Evolutionary conservation across 192 early-diverging fungal genomes (phyloP).

Genomic region (Podila minutissima): DNA sequence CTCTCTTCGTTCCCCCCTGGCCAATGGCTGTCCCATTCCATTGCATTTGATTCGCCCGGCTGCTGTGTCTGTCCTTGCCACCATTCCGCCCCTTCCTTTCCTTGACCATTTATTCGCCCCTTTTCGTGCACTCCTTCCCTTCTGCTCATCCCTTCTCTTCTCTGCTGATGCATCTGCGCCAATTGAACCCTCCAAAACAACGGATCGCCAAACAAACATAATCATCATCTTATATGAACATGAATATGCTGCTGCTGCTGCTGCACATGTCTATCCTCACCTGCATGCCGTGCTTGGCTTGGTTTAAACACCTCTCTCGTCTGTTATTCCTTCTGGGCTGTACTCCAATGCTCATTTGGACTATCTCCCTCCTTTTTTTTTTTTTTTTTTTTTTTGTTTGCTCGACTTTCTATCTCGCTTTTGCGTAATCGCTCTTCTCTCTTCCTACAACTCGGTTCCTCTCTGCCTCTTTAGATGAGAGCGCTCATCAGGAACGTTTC

Average conservation of each 20-base stretch:
- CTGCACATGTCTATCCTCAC: no score
- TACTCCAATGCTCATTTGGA: background rate
- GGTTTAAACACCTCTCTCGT: background rate
- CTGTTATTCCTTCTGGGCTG: background rate
- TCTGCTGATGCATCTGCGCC: no score
- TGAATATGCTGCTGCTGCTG: no score
- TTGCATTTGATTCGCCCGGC: background rate
- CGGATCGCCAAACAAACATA: no score
- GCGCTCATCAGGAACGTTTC: conserved; percentile 35
- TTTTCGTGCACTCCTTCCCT: background rate
- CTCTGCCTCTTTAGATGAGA: conserved; percentile 22
- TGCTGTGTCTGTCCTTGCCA: background rate
- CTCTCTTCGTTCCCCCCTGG: background rate
- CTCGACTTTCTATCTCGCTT: background rate
- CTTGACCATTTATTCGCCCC: background rate
- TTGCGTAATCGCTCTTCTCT: background rate
- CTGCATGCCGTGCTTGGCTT: background rate
- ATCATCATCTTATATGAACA: no score
- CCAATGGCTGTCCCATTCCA: background rate
- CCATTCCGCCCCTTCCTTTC: background rate
- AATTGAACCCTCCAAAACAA: no score
- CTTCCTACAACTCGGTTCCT: background rate
- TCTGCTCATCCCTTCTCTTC: background rate
- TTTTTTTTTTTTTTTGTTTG: background rate
- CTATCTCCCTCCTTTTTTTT: background rate